phyloP scores from a whole-genome alignment of 208 protist genomes.

The Leishmania martiniquensis region DNA sequence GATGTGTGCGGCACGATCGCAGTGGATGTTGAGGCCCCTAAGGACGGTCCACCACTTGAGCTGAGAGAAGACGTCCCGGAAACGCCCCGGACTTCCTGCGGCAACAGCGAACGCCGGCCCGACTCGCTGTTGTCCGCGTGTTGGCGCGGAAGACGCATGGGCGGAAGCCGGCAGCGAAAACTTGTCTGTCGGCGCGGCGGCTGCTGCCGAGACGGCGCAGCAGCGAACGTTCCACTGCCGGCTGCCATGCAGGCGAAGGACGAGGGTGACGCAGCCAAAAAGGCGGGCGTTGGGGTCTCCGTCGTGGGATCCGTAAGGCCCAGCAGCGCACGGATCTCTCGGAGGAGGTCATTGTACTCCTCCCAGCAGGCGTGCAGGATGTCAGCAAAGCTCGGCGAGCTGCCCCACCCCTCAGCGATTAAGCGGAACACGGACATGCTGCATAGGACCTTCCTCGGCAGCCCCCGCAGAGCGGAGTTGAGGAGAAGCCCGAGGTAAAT shows the following conservation, averaged over 20 bases:
- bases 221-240: background rate
- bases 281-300: background rate
- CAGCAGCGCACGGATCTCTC: slow-evolving; percentile 22
- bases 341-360: slow-evolving; percentile 40
- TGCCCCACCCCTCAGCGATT: slow-evolving; percentile 76
- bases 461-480: slow-evolving; percentile 47
- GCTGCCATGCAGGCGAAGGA: slow-evolving; percentile 5
- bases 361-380: slow-evolving; percentile 54
- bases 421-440: slow-evolving; percentile 57
- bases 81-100: background rate
- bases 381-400: slow-evolving; percentile 46
- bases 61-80: background rate
- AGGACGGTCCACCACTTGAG: background rate
- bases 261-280: background rate
- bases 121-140: background rate
- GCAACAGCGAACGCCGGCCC: background rate
- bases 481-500: slow-evolving; percentile 80
- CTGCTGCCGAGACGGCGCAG: background rate
- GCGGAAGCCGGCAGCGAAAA: slow-evolving; percentile 11
- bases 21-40: background rate
- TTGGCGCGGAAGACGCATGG: slow-evolving; percentile 20
- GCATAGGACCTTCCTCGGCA: slow-evolving; percentile 47
- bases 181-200: background rate
- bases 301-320: background rate
- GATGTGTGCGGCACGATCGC: slow-evolving; percentile 7